Evolutionary conservation across 1,139 yeast genomes (phyloP).

Genomic region (Diutina pseudorugosa): DNA sequence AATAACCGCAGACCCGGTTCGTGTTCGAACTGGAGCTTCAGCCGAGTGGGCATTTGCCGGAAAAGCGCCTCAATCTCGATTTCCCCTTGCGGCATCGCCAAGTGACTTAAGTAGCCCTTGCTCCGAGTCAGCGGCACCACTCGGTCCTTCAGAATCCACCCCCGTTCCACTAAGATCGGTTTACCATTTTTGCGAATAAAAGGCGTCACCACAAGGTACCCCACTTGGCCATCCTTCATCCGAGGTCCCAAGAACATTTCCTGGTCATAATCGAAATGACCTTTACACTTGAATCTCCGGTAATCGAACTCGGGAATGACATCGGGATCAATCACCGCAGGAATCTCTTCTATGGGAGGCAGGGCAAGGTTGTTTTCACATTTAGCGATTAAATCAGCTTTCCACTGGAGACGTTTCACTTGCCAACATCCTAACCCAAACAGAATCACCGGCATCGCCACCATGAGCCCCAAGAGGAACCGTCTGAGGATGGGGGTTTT

Average conservation of each 20-base stretch:
- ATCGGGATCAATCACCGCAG: constrained; percentile 42
- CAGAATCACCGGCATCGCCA: constrained; percentile 81
- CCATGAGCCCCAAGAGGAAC: constrained; percentile 44
- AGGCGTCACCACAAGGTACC: constrained; percentile 76
- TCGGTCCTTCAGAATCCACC: constrained; percentile 76
- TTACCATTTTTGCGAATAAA: constrained; percentile 60
- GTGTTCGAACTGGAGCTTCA: constrained; percentile 67
- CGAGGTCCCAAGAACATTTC: constrained; percentile 94
- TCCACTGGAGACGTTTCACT: constrained; percentile 76
- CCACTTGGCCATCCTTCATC: constrained; percentile 59
- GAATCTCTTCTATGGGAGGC: constrained; percentile 56
- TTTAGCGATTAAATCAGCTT: constrained; percentile 66
- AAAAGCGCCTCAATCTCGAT: constrained; percentile 65
- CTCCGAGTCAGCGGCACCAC: constrained; percentile 51
- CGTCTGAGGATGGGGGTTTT: constrained; percentile 29
- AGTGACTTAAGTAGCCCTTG: constrained; percentile 38
- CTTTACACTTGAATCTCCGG: constrained; percentile 60
- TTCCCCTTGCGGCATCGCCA: constrained; percentile 64
- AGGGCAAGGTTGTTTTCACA: constrained; percentile 73
- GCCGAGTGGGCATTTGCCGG: constrained; percentile 58
- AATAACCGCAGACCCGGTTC: constrained; percentile 48
- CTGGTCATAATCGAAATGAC: constrained; percentile 70
- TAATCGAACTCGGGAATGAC: constrained; percentile 65
- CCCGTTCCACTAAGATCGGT: constrained; percentile 73
- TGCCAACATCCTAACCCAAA: constrained; percentile 94